phyloP scores from a whole-genome alignment of 2,329 filamentous ascomycete species.

The Acrocalymma vagum region DNA sequence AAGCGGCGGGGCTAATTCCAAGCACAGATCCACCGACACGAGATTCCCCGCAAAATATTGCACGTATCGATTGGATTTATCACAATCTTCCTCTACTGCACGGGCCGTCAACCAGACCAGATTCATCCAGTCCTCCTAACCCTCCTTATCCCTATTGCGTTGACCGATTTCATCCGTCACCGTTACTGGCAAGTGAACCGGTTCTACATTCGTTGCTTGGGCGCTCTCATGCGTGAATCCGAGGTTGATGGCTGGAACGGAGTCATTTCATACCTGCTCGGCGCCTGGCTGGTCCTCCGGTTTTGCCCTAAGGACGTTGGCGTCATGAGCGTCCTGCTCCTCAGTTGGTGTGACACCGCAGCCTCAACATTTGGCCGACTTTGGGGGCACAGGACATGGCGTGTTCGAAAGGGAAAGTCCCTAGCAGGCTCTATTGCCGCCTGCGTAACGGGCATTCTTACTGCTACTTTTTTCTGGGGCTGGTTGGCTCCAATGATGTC shows the following conservation, averaged over 20 bases:
- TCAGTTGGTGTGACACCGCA: conserved; percentile 98
- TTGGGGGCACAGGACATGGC: conserved; percentile 88
- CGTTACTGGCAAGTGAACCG: conserved; percentile 82
- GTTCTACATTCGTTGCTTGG: conserved; percentile 83
- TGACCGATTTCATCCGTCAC: conserved; percentile 84
- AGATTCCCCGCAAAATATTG: conserved; percentile 91
- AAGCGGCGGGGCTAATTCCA: conserved; percentile 25
- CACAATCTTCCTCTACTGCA: conserved; percentile 84
- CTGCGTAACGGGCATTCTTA: conserved; percentile 81
- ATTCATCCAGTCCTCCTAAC: conserved; percentile 87
- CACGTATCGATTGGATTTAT: conserved; percentile 98
- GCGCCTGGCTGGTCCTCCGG: conserved; percentile 83
- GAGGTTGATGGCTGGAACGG: conserved; percentile 96
- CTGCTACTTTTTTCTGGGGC: conserved; percentile 88
- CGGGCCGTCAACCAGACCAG: conserved; percentile 76
- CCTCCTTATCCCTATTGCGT: conserved; percentile 83
- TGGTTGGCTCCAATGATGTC: conserved; percentile 71
- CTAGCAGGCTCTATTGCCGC: conserved; percentile 88
- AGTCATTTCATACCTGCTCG: conserved; percentile 94
- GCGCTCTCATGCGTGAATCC: conserved; percentile 95
- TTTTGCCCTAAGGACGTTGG: conserved; percentile 94
- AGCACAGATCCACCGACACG: conserved; percentile 79
- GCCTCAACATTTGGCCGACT: conserved; percentile 92
- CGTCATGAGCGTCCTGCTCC: conserved; percentile 85
- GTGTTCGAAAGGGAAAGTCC: conserved; percentile 87